Evolutionary conservation across 2,329 filamentous ascomycete species (phyloP).

Genomic region (Curvularia sp.): DNA sequence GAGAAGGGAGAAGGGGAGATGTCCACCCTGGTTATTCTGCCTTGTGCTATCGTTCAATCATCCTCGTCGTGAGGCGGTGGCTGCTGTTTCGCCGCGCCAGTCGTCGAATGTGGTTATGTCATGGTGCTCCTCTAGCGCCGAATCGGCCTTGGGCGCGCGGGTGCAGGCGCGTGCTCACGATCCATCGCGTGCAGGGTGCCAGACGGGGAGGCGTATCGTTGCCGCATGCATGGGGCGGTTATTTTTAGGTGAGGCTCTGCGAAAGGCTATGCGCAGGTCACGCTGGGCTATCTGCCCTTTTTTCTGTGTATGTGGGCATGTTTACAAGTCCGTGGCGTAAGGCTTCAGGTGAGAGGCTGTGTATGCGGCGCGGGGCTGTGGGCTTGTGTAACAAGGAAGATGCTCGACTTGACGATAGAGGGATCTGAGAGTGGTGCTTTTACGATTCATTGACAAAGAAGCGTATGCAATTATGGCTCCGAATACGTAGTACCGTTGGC

Average conservation of each 20-base stretch:
- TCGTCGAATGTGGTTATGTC: slow-evolving; percentile 19
- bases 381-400: background rate
- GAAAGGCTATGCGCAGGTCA: background rate
- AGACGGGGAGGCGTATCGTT: slow-evolving; percentile 9
- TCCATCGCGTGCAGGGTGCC: background rate
- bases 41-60: slow-evolving; percentile 12
- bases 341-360: background rate
- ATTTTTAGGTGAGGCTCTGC: slow-evolving; percentile 21
- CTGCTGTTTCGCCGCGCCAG: background rate
- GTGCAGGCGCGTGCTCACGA: background rate
- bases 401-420: background rate
- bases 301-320: slow-evolving; percentile 1
- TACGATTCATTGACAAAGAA: background rate
- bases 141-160: background rate
- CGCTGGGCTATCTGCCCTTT: background rate
- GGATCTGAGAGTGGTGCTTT: slow-evolving; percentile 2
- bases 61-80: slow-evolving; percentile 15
- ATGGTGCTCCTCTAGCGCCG: slow-evolving; percentile 20
- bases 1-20: background rate
- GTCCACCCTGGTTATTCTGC: background rate
- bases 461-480: background rate
- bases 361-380: background rate
- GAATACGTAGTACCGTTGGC: background rate
- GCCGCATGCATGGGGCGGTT: slow-evolving; percentile 16
- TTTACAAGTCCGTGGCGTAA: slow-evolving; percentile 4